These are phyloP conservation scores for Vachellia pachyceras DNA, from an alignment of 306 rosid genomes.

Conservation along the genomic window DNA sequence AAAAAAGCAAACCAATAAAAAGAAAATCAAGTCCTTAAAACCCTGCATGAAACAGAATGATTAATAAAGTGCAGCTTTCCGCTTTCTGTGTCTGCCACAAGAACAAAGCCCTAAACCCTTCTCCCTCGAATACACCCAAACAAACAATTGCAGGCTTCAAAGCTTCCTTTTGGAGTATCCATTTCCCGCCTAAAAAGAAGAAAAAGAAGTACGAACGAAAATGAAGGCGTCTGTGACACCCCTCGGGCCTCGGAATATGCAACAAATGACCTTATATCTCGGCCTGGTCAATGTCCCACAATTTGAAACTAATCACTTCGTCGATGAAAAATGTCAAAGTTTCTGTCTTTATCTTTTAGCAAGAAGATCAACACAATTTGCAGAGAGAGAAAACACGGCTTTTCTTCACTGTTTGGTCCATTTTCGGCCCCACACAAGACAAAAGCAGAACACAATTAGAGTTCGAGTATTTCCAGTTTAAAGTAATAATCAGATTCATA, in stretches of 20 bases:
- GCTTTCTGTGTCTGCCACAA: slow-evolving; percentile 67
- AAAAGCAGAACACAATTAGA: slow-evolving; percentile 9
- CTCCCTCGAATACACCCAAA: slow-evolving; percentile 32
- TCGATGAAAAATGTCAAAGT: slow-evolving; percentile 45
- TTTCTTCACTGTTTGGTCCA: slow-evolving; percentile 43
- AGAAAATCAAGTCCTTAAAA: slow-evolving; percentile 18
- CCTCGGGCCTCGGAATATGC: slow-evolving; percentile 38
- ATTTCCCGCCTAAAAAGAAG: slow-evolving; percentile 56
- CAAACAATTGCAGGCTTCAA: slow-evolving; percentile 42
- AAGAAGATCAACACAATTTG: slow-evolving; percentile 44
- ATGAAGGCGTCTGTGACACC: slow-evolving; percentile 34
- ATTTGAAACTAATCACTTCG: slow-evolving; percentile 48
- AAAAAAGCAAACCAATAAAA: background rate
- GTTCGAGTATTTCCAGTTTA: slow-evolving; percentile 32
- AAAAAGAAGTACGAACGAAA: slow-evolving; percentile 8
- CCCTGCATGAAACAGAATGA: slow-evolving; percentile 41
- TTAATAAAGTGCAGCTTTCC: slow-evolving; percentile 42
- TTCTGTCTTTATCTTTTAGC: slow-evolving; percentile 40
- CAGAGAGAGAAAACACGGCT: slow-evolving; percentile 31
- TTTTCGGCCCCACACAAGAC: slow-evolving; percentile 41
- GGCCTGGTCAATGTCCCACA: slow-evolving; percentile 60
- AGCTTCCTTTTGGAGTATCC: slow-evolving; percentile 40
- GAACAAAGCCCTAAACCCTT: slow-evolving; percentile 41
- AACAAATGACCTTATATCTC: slow-evolving; percentile 47
- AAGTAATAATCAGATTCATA: slow-evolving; percentile 45